A percentile compares a stretch with the other conserved stretches of the same genome.
Conservation (phyloP, 1,139 yeast genomes). For the Yamadazyma pseudoaaseri region DNA sequence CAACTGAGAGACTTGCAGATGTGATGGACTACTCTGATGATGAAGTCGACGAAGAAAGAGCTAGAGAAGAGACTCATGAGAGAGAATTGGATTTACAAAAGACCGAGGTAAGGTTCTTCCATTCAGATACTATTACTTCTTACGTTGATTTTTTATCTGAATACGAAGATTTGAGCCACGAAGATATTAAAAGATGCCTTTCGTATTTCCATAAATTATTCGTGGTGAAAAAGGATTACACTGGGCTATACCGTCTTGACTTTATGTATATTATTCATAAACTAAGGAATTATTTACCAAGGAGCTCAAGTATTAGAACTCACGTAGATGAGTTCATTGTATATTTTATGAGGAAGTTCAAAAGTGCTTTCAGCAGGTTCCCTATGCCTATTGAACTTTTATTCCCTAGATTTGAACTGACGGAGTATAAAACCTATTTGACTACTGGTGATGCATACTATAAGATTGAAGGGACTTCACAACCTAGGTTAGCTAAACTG, state of each 20-base stretch:
- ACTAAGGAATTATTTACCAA: constrained; percentile 31
- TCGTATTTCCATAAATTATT: constrained; percentile 73
- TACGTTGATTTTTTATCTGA: constrained; percentile 52
- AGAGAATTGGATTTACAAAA: constrained; percentile 50
- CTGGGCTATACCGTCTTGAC: constrained; percentile 70
- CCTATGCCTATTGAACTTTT: constrained; percentile 68
- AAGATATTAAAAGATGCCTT: constrained; percentile 62
- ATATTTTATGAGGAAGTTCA: constrained; percentile 66
- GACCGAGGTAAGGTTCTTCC: constrained; percentile 42
- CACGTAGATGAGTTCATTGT: constrained; percentile 68
- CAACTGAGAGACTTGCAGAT: constrained; percentile 18
- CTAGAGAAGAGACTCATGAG: constrained; percentile 39
- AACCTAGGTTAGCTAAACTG: constrained; percentile 30
- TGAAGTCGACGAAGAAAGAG: constrained; percentile 44
- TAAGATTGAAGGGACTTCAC: constrained; percentile 19
- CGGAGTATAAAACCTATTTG: constrained; percentile 34
- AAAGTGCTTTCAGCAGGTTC: constrained; percentile 45
- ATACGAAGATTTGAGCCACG: constrained; percentile 60
- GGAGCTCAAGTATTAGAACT: constrained; percentile 40
- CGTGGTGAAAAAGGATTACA: constrained; percentile 57
- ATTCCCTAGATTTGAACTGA: constrained; percentile 59
- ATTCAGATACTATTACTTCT: constrained; percentile 45
- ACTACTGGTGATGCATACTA: constrained; percentile 50
- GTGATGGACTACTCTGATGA: constrained; percentile 44
- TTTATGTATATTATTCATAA: constrained; percentile 50